A percentile compares a stretch with the other conserved stretches of the same genome.
Evolutionary conservation across 331 rosid species (phyloP).

Genomic region (Quercus lobata): DNA sequence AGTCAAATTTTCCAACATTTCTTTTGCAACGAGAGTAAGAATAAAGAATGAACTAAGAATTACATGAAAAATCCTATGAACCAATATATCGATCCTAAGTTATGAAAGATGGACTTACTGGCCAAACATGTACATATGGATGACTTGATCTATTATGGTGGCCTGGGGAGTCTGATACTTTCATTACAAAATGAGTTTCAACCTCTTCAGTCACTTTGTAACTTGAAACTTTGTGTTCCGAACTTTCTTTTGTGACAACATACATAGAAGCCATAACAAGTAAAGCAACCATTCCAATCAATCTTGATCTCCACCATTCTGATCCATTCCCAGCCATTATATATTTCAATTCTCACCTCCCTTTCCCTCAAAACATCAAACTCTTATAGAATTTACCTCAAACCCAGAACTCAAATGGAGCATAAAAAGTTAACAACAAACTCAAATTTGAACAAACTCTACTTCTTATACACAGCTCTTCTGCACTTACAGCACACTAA

Average conservation of each 20-base stretch:
- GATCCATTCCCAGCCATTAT: conserved; percentile 32
- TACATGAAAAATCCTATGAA: not conserved
- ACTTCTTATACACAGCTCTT: too few species aligned
- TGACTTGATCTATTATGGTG: conserved; percentile 42
- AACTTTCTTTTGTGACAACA: conserved; percentile 45
- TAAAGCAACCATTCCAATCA: conserved; percentile 29
- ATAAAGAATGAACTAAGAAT: not conserved
- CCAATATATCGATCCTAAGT: not conserved
- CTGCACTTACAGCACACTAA: too few species aligned
- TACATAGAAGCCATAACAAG: conserved; percentile 21
- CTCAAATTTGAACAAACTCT: too few species aligned
- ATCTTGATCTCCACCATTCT: conserved; percentile 22
- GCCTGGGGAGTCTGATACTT: conserved; percentile 53
- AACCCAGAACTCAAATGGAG: not conserved
- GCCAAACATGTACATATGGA: conserved; percentile 70
- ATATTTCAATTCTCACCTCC: not conserved
- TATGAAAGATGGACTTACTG: conserved; percentile 36
- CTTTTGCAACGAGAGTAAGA: too few species aligned
- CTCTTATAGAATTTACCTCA: not conserved
- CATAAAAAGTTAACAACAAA: too few species aligned
- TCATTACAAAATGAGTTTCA: conserved; percentile 17
- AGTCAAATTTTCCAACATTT: too few species aligned
- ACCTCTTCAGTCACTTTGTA: conserved; percentile 22
- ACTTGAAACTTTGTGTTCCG: conserved; percentile 25
- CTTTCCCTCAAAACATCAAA: not conserved